Percentiles rank a stretch among this genome's conserved stretches.
These are phyloP conservation scores for Tritrichomonas foetus DNA, from an alignment of 208 protist species.

Conservation along the genomic window DNA sequence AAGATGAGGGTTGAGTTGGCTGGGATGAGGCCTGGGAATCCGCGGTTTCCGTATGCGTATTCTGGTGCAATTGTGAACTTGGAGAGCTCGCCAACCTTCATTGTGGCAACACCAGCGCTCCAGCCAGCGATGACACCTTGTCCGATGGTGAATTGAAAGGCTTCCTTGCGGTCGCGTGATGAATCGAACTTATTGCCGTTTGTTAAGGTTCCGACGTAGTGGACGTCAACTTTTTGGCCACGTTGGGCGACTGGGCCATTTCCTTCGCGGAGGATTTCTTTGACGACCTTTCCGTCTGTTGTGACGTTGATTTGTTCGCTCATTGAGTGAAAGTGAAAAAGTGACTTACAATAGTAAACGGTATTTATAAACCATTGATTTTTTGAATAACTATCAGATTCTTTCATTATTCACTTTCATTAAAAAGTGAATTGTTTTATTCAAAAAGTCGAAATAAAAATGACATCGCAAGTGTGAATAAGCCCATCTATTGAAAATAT, in stretches of 20 bases:
- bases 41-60: conserved; percentile 51
- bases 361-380: too few relatives aligned
- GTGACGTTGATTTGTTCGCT: background rate
- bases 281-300: conserved; percentile 32
- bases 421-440: too few relatives aligned
- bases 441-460: too few relatives aligned
- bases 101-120: conserved; percentile 52
- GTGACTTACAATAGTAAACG: too few relatives aligned
- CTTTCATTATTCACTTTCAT: too few relatives aligned
- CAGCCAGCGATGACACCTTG: conserved; percentile 58
- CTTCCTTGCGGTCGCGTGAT: conserved; percentile 7
- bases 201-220: conserved; percentile 44
- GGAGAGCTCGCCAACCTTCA: conserved; percentile 53
- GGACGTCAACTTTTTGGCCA: conserved; percentile 23
- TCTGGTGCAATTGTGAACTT: conserved; percentile 50
- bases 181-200: conserved; percentile 46
- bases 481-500: too few relatives aligned
- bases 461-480: too few relatives aligned
- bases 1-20: conserved; percentile 50
- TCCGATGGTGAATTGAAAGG: conserved; percentile 53
- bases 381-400: too few relatives aligned
- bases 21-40: conserved; percentile 48
- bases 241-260: background rate
- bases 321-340: background rate
- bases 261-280: background rate